Base-by-base conservation (phyloP, 1,284 basidiomycete species). In the Malassezia sympodialis region DNA sequence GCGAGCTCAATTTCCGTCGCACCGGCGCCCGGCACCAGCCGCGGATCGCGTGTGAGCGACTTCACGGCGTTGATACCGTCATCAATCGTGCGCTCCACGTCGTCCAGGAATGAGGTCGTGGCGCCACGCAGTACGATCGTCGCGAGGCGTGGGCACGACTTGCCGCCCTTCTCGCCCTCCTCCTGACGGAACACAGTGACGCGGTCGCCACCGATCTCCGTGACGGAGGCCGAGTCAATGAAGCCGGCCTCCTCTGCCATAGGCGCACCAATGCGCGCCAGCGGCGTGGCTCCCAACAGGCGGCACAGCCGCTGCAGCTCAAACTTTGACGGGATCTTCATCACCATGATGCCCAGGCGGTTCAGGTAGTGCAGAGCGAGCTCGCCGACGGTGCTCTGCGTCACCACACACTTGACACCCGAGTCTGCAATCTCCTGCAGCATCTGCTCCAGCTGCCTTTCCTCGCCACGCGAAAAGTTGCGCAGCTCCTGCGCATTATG, bases 31-130 rank as follows among this genome's bases (percentile, higher is more conserved):
- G 94, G 86, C 1, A 98, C 88, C 49, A 96, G 80, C 43, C 91
- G 79, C 23, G 84, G 80, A 70, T 99, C 94, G 70, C 90, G 90
- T 63, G 96, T 78, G 55, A 99, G 77, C 27, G 87, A 82, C 78
- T 96, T 94, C 77, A 99, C 87, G 40, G 94, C 91, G 76, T 90
- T 93, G 64, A 94, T 90, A 24, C 93, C 94, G 69, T 98, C 93
- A 72, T 98, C 94, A 51, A 99, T 82, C 26, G 91, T 90, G 26
- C 94, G 83, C 76, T 99, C 86, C 23, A 98, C 82, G 75, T 98
- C 94, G 75, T 99, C 94, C 50, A 98, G 79, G 63, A 85, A 84
- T 77, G 94, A 96, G 48, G 88, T 82, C 1, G 94, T 99, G 37
- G 94, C 93, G 4, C 94, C 94, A 17, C 72, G 69, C 30, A 74